Conservation (phyloP, 1,139 yeast genomes). For the Spathaspora sp. region DNA sequence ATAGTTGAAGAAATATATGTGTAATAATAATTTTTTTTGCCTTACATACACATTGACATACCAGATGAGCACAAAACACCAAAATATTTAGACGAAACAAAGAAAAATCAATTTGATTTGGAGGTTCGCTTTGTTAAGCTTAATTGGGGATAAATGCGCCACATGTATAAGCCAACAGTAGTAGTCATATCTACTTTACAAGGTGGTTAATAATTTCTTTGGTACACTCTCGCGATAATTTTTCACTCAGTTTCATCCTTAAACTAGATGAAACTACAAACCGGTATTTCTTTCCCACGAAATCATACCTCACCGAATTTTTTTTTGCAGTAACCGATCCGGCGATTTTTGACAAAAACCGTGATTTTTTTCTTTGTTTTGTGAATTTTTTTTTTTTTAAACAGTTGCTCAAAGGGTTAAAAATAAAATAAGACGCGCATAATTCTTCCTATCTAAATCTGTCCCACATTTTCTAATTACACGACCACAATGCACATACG, state of each 20-base stretch:
- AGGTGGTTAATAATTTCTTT: no score
- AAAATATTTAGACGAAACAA: neutral
- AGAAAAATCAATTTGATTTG: neutral
- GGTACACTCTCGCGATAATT: neutral
- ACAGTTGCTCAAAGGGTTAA: conserved; percentile 1
- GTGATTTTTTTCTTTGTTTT: conserved; percentile 1
- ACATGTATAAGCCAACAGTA: no score
- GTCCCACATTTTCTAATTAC: neutral
- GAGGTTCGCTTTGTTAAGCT: neutral
- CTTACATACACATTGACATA: neutral
- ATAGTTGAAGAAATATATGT: neutral
- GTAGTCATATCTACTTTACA: no score
- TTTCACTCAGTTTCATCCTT: neutral
- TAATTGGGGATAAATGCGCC: neutral
- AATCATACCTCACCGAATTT: neutral
- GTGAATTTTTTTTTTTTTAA: neutral
- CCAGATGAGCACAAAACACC: neutral
- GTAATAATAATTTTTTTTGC: neutral
- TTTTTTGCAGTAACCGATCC: conserved; percentile 1
- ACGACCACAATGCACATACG: neutral
- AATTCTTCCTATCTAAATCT: neutral
- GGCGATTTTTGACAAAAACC: neutral
- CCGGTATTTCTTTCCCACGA: neutral
- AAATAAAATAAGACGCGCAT: conserved; percentile 2
- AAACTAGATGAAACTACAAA: neutral